Percentiles rank a stretch among this genome's conserved stretches.
Evolutionary conservation across 345 rosid genomes (phyloP).

Genomic region (Hibiscus trionum): DNA sequence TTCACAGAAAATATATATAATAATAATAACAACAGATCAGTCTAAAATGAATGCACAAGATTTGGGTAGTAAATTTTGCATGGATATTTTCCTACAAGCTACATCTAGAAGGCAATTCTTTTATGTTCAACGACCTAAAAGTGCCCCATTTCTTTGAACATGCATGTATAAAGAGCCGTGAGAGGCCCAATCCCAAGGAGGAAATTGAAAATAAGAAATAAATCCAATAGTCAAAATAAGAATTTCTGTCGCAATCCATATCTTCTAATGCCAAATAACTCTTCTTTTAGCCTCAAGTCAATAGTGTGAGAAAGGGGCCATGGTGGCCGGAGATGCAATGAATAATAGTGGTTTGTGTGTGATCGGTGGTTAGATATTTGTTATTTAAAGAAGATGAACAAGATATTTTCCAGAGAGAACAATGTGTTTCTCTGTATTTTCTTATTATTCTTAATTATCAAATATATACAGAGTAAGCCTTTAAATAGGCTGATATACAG

Average conservation of each 20-base stretch:
- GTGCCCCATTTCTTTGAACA: background rate
- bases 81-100: background rate
- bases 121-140: background rate
- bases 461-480: too few relatives aligned
- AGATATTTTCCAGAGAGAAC: too few relatives aligned
- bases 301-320: too few relatives aligned
- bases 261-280: background rate
- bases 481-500: too few relatives aligned
- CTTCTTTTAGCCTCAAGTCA: background rate
- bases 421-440: too few relatives aligned
- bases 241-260: background rate
- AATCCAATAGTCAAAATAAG: background rate
- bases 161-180: background rate
- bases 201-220: background rate
- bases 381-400: too few relatives aligned
- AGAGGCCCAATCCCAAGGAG: background rate
- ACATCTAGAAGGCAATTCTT: background rate
- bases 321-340: too few relatives aligned
- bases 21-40: background rate
- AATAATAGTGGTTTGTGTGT: too few relatives aligned
- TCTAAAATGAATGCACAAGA: background rate
- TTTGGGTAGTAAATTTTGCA: background rate
- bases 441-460: too few relatives aligned
- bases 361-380: too few relatives aligned
- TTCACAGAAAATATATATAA: constrained; percentile 17